These are phyloP conservation scores for Licmophora abbreviata DNA, from an alignment of 108 stramenopile species.

Conservation along the genomic window DNA sequence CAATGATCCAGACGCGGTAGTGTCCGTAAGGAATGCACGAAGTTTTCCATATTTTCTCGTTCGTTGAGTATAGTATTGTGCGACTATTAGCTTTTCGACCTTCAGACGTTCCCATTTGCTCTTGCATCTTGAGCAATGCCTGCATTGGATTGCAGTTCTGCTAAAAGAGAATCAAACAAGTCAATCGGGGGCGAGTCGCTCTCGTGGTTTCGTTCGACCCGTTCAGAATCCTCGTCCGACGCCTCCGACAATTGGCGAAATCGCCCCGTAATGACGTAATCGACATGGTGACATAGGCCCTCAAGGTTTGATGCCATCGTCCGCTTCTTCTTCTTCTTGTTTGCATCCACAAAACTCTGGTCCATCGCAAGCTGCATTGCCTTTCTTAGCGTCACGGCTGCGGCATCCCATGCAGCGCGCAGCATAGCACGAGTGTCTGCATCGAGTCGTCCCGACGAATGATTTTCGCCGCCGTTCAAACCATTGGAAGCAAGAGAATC, in stretches of 20 bases:
- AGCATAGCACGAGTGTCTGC: slow-evolving; percentile 2
- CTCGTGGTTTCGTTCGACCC: too few species aligned
- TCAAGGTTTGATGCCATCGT: slow-evolving; percentile 19
- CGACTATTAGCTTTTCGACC: too few species aligned
- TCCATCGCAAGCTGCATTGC: slow-evolving; percentile 10
- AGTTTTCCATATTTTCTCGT: too few species aligned
- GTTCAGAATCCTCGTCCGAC: background rate
- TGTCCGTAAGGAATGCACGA: too few species aligned
- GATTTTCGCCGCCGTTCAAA: background rate
- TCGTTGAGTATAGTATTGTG: too few species aligned
- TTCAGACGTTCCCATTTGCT: too few species aligned
- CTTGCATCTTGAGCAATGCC: background rate
- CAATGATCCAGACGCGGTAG: too few species aligned
- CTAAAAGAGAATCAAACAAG: slow-evolving; percentile 28
- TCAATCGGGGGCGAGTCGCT: slow-evolving; percentile 30
- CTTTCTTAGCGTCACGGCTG: slow-evolving; percentile 3
- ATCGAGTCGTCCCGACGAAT: background rate
- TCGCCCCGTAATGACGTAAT: slow-evolving; percentile 23
- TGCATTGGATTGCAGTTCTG: slow-evolving; percentile 18
- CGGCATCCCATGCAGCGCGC: slow-evolving; percentile 17
- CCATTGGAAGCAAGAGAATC: background rate
- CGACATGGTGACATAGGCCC: slow-evolving; percentile 33
- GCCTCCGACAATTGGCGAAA: slow-evolving; percentile 1
- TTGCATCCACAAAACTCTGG: too few species aligned
- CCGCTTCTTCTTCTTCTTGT: too few species aligned